Evolutionary conservation across 768 basidiomycete species (phyloP).

Genomic region (Calocybe indica): DNA sequence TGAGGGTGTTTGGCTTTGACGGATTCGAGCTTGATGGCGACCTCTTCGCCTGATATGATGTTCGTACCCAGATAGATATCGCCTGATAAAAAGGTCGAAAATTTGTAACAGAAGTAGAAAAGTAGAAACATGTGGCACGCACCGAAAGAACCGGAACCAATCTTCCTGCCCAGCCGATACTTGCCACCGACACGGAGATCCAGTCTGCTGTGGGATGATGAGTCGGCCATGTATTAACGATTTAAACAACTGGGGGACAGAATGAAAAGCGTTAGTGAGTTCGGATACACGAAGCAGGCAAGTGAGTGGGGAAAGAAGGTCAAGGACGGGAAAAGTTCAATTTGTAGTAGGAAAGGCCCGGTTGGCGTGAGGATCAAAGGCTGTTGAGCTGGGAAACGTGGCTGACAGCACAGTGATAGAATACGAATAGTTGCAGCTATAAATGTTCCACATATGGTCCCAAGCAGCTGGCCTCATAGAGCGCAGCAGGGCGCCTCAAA

Average conservation of each 20-base stretch:
- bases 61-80: constrained; percentile 99
- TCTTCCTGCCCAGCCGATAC: constrained; percentile 99
- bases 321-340: constrained; percentile 18
- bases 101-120: constrained; percentile 8
- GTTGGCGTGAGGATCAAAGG: constrained; percentile 36
- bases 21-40: constrained; percentile 99
- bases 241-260: constrained; percentile 13
- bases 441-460: no score
- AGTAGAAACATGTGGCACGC: constrained; percentile 22
- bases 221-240: constrained; percentile 59
- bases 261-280: constrained; percentile 14
- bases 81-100: constrained; percentile 40
- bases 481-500: no score
- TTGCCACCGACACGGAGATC: constrained; percentile 91
- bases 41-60: constrained; percentile 99
- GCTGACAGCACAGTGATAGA: constrained; percentile 17
- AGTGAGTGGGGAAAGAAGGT: constrained; percentile 14
- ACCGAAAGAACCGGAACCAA: constrained; percentile 98
- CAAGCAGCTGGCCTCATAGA: no score
- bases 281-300: constrained; percentile 8
- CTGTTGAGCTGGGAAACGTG: constrained; percentile 31
- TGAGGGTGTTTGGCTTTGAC: constrained; percentile 99
- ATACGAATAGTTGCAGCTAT: neutral
- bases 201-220: constrained; percentile 55
- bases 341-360: constrained; percentile 26